These are phyloP conservation scores for Neurospora sp. DNA, from an alignment of 2,329 filamentous ascomycete species.

Conservation along the genomic window DNA sequence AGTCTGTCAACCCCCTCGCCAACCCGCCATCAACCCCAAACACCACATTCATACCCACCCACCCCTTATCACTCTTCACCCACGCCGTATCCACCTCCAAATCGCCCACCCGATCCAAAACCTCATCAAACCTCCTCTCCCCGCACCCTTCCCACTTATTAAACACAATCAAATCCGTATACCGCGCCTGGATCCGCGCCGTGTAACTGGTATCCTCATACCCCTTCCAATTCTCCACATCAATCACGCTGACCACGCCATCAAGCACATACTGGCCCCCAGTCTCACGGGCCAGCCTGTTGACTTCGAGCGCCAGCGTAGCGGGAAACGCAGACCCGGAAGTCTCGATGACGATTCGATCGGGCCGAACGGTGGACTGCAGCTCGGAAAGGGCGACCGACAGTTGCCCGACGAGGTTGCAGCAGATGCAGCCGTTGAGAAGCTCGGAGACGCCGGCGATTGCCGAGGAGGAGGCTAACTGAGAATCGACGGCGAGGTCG, in stretches of 20 bases:
- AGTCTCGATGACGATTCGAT: constrained; percentile 91
- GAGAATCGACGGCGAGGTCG: constrained; percentile 85
- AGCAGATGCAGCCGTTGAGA: constrained; percentile 96
- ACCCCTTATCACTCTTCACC: constrained; percentile 76
- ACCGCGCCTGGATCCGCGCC: constrained; percentile 76
- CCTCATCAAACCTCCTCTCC: constrained; percentile 67
- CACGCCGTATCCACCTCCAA: constrained; percentile 71
- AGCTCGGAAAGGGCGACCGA: constrained; percentile 71
- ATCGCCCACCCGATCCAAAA: constrained; percentile 69
- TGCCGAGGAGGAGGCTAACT: constrained; percentile 72
- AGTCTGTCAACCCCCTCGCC: constrained; percentile 43
- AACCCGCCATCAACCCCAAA: constrained; percentile 83
- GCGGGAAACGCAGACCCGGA: constrained; percentile 80
- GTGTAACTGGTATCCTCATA: constrained; percentile 90
- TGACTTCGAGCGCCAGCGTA: constrained; percentile 84
- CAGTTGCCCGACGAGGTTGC: constrained; percentile 91
- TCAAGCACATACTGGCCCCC: constrained; percentile 59
- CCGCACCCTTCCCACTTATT: constrained; percentile 83
- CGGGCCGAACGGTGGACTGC: constrained; percentile 46
- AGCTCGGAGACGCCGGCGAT: constrained; percentile 88
- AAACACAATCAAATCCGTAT: constrained; percentile 83
- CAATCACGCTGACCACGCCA: constrained; percentile 80
- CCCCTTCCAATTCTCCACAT: constrained; percentile 90
- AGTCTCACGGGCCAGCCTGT: constrained; percentile 63
- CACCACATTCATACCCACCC: constrained; percentile 67